These are phyloP conservation scores for Neolentinus lepideus DNA, from an alignment of 1,284 basidiomycete genomes.

Conservation along the genomic window DNA sequence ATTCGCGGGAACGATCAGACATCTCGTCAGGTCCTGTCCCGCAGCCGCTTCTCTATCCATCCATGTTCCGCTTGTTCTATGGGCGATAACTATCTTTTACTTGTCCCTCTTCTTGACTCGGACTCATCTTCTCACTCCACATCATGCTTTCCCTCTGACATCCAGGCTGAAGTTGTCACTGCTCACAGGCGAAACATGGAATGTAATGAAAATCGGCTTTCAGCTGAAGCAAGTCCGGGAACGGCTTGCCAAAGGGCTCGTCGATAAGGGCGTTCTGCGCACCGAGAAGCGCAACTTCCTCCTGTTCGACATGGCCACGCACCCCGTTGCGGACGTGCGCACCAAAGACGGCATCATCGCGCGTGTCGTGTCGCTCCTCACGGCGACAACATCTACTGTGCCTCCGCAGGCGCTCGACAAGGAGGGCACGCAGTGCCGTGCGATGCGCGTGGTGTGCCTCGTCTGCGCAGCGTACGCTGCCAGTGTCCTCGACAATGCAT, in stretches of 20 bases:
- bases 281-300: slow-evolving; percentile 97
- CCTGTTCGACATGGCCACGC: slow-evolving; percentile 98
- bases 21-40: neutral
- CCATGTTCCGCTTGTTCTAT: neutral
- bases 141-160: neutral
- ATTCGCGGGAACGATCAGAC: neutral
- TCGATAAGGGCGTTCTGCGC: slow-evolving; percentile 94
- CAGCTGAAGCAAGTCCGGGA: slow-evolving; percentile 97
- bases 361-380: slow-evolving; percentile 73
- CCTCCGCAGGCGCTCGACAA: slow-evolving; percentile 67
- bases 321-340: slow-evolving; percentile 87
- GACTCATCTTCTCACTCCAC: slow-evolving; percentile 1
- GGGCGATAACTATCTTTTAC: neutral
- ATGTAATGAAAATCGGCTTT: slow-evolving; percentile 97
- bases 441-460: slow-evolving; percentile 75
- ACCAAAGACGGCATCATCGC: slow-evolving; percentile 81
- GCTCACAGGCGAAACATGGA: slow-evolving; percentile 88
- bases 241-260: slow-evolving; percentile 92
- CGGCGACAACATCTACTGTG: slow-evolving; percentile 77
- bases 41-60: neutral
- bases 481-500: slow-evolving; percentile 91
- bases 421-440: slow-evolving; percentile 74
- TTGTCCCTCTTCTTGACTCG: neutral
- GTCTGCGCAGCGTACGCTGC: slow-evolving; percentile 89
- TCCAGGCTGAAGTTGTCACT: neutral